Evolutionary conservation across 352 stramenopile species (phyloP).

Genomic region (Albugo laibachii): DNA sequence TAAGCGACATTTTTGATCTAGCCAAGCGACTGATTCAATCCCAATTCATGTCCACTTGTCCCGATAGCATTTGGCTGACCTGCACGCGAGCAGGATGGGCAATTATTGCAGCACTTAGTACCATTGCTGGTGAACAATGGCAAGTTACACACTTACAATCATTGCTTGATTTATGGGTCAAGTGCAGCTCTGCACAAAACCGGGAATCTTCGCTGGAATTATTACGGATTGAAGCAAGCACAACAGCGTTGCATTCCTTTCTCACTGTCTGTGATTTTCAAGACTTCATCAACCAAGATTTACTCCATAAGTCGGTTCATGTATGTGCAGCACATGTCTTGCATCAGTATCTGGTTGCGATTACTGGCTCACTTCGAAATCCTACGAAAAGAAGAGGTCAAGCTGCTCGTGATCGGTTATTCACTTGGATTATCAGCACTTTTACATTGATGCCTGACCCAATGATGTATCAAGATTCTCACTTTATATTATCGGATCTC

Average conservation of each 20-base stretch:
- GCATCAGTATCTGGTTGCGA: constrained; percentile 39
- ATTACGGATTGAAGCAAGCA: constrained; percentile 59
- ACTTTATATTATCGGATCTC: constrained; percentile 55
- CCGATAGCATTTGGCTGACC: constrained; percentile 72
- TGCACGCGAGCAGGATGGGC: constrained; percentile 72
- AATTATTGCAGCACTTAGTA: constrained; percentile 43
- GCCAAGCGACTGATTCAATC: constrained; percentile 56
- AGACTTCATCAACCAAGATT: constrained; percentile 9
- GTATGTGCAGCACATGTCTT: constrained; percentile 50
- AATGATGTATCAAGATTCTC: constrained; percentile 57
- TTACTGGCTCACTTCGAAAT: constrained; percentile 34
- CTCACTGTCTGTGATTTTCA: constrained; percentile 15
- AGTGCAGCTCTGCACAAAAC: constrained; percentile 54
- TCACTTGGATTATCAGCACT: constrained; percentile 59
- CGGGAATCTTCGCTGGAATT: constrained; percentile 66
- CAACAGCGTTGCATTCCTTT: constrained; percentile 47
- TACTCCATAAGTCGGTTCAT: constrained; percentile 14
- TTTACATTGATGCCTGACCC: constrained; percentile 38
- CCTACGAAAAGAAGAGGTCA: constrained; percentile 64
- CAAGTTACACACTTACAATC: constrained; percentile 25
- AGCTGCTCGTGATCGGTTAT: constrained; percentile 52
- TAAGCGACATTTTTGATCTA: constrained; percentile 33
- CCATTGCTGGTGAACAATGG: constrained; percentile 45
- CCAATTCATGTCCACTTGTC: constrained; percentile 53
- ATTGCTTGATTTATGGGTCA: constrained; percentile 51